A percentile compares a stretch with the other conserved stretches of the same genome.
These are phyloP conservation scores for Salix dunnii DNA, from an alignment of 345 rosid genomes.

Conservation along the genomic window DNA sequence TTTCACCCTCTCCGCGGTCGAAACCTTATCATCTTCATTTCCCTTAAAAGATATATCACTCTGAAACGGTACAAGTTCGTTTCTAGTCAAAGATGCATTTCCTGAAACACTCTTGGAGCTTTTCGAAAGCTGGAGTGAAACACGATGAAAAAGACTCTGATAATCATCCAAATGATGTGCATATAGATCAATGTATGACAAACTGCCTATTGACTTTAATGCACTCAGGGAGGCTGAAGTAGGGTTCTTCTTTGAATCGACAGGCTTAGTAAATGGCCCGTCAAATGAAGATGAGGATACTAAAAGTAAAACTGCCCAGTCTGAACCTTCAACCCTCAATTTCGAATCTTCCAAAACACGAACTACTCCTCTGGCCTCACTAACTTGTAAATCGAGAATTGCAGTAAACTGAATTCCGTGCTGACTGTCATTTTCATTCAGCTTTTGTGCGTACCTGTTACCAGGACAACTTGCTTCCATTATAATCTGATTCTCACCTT, in stretches of 20 bases:
- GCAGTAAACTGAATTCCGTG: constrained; percentile 71
- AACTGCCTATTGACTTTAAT: constrained; percentile 40
- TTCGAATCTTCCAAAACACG: constrained; percentile 49
- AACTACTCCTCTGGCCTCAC: constrained; percentile 47
- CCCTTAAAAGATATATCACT: neutral
- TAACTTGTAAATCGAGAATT: constrained; percentile 63
- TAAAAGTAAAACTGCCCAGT: constrained; percentile 66
- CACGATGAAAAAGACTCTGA: constrained; percentile 37
- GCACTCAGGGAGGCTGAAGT: constrained; percentile 40
- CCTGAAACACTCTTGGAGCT: constrained; percentile 24
- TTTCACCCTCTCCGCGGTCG: constrained; percentile 70
- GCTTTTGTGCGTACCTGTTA: constrained; percentile 53
- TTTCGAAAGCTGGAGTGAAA: constrained; percentile 56
- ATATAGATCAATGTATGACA: constrained; percentile 50
- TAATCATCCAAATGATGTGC: neutral
- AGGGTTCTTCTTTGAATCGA: constrained; percentile 67
- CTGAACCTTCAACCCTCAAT: constrained; percentile 66
- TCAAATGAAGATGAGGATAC: constrained; percentile 77
- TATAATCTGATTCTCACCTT: constrained; percentile 46
- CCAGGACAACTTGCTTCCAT: constrained; percentile 76
- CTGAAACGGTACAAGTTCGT: constrained; percentile 16
- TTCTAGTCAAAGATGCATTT: constrained; percentile 4
- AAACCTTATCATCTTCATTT: constrained; percentile 21
- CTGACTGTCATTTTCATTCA: constrained; percentile 36
- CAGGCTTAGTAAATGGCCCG: constrained; percentile 68